Conservation (phyloP, 2,329 filamentous ascomycete genomes). For the Verticillium tricorpus region DNA sequence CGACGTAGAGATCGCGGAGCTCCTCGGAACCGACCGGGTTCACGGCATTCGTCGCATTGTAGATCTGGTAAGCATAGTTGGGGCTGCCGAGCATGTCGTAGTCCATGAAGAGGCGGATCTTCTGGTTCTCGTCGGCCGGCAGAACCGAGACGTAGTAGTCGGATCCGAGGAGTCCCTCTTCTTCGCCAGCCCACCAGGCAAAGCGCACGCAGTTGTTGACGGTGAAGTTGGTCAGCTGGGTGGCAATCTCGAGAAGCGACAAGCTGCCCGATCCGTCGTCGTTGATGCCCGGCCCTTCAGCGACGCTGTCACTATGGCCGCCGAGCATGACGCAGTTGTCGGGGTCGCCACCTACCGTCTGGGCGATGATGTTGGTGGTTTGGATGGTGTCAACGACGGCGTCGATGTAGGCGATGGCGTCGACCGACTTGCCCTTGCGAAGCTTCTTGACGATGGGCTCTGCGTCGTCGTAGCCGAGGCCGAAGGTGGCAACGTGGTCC, state of each 20-base stretch:
- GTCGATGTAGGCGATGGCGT: constrained; percentile 56
- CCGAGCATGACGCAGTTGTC: constrained; percentile 64
- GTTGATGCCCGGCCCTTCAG: constrained; percentile 68
- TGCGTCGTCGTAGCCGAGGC: constrained; percentile 57
- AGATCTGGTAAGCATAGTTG: constrained; percentile 65
- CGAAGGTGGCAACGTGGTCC: constrained; percentile 64
- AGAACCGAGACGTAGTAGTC: constrained; percentile 56
- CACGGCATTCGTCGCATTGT: constrained; percentile 65
- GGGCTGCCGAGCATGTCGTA: constrained; percentile 67
- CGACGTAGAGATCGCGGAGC: constrained; percentile 61
- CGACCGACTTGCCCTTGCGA: constrained; percentile 41
- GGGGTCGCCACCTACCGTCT: constrained; percentile 54
- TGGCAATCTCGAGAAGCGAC: constrained; percentile 58
- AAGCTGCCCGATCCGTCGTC: constrained; percentile 69
- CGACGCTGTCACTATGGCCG: constrained; percentile 59
- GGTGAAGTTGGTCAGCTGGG: constrained; percentile 50
- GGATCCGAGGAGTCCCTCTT: constrained; percentile 61
- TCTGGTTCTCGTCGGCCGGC: constrained; percentile 51
- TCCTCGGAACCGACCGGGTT: constrained; percentile 69
- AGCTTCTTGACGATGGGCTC: constrained; percentile 50
- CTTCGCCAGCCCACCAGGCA: constrained; percentile 64
- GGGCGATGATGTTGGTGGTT: constrained; percentile 59
- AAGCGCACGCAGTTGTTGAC: constrained; percentile 65
- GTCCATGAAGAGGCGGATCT: constrained; percentile 64
- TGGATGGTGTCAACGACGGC: constrained; percentile 47